Evolutionary conservation across 2,329 filamentous ascomycete genomes (phyloP).

Genomic region (Colletotrichum lini): DNA sequence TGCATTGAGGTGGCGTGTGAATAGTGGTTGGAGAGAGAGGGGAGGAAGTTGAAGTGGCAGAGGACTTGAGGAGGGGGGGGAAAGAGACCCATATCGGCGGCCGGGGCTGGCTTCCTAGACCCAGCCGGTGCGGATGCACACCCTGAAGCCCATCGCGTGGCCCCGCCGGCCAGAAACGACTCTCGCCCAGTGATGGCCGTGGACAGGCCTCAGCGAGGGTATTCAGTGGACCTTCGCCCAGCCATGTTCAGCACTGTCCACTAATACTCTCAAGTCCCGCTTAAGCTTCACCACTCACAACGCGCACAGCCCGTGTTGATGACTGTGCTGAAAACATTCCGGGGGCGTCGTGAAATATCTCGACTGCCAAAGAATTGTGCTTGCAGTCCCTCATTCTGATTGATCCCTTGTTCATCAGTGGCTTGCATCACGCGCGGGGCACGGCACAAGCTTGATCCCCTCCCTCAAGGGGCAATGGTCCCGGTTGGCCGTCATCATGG

Average conservation of each 20-base stretch:
- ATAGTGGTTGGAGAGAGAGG: not conserved
- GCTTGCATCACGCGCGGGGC: constrained; percentile 29
- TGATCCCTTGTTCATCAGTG: not conserved
- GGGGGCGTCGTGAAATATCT: constrained; percentile 8
- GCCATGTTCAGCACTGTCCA: constrained; percentile 16
- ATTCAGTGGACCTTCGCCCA: constrained; percentile 34
- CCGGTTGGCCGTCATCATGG: constrained; percentile 5
- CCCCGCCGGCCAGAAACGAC: not conserved
- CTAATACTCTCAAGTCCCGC: constrained; percentile 22
- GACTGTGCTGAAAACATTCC: constrained; percentile 27
- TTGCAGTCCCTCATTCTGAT: not conserved
- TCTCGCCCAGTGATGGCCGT: constrained; percentile 22
- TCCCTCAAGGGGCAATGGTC: not conserved
- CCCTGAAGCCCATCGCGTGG: constrained; percentile 3
- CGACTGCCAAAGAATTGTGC: constrained; percentile 13
- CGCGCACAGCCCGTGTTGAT: constrained; percentile 22
- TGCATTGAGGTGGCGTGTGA: no score
- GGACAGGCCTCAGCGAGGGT: constrained; percentile 34
- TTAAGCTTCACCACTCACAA: constrained; percentile 35
- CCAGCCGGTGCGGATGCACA: not conserved
- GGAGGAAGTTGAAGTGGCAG: not conserved
- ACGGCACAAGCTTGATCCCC: constrained; percentile 14
- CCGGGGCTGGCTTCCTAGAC: not conserved
- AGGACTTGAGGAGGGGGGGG: not conserved
- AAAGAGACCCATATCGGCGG: not conserved